These are phyloP conservation scores for Hemileia vastatrix DNA, from an alignment of 1,284 basidiomycete genomes.

Conservation along the genomic window DNA sequence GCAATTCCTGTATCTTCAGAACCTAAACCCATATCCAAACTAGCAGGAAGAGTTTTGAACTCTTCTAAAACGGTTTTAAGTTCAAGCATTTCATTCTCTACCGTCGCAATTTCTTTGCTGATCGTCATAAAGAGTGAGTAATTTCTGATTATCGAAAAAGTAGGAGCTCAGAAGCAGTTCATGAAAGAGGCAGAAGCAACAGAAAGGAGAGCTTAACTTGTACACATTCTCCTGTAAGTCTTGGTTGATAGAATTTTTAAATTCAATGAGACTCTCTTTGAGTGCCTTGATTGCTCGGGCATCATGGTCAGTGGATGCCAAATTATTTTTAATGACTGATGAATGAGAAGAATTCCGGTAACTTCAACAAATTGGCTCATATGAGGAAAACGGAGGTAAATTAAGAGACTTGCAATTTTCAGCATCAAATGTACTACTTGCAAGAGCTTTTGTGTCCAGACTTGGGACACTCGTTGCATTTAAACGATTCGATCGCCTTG, in stretches of 20 bases:
- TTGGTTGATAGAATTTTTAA: conserved; percentile 27
- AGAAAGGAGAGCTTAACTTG: conserved; percentile 31
- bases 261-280: conserved; percentile 5
- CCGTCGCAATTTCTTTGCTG: conserved; percentile 88
- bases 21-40: conserved; percentile 61
- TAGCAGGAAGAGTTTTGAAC: conserved; percentile 83
- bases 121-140: conserved; percentile 94
- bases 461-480: too few relatives aligned
- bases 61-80: conserved; percentile 87
- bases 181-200: conserved; percentile 9
- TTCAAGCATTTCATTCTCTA: conserved; percentile 97
- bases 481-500: too few relatives aligned
- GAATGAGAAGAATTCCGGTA: too few relatives aligned
- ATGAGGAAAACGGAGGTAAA: not conserved
- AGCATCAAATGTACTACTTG: conserved; percentile 36
- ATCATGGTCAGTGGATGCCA: conserved; percentile 7
- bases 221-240: conserved; percentile 35
- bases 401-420: conserved; percentile 28
- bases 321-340: conserved; percentile 13
- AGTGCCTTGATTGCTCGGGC: conserved; percentile 15
- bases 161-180: conserved; percentile 33
- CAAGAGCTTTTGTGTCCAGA: conserved; percentile 34
- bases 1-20: not conserved
- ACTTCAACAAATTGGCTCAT: not conserved
- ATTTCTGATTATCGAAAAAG: conserved; percentile 42